Evolutionary conservation across 2,329 filamentous ascomycete species (phyloP).

Genomic region (Metarhizium humberi): DNA sequence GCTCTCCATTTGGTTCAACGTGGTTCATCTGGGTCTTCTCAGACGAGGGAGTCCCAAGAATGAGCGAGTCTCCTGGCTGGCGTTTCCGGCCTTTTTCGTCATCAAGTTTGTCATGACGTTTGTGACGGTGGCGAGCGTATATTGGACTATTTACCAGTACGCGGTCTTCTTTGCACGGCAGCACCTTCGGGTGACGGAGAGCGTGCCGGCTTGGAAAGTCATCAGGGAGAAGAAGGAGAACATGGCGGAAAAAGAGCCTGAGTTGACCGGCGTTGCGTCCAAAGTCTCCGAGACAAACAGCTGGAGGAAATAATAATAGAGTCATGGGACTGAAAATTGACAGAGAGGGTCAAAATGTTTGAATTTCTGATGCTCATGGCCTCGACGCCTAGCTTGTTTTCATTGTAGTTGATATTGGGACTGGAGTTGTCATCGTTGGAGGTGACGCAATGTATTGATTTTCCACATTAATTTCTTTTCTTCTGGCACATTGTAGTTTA

Average conservation of each 20-base stretch:
- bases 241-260: neutral
- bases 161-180: neutral
- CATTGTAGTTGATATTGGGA: too few relatives aligned
- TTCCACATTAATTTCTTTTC: too few relatives aligned
- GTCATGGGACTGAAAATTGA: too few relatives aligned
- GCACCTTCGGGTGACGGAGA: neutral
- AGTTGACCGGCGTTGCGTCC: too few relatives aligned
- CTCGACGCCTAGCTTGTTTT: too few relatives aligned
- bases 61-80: neutral
- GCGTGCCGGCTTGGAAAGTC: neutral
- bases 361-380: too few relatives aligned
- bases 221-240: neutral
- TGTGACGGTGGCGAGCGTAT: neutral
- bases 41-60: neutral
- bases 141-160: neutral
- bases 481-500: too few relatives aligned
- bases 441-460: too few relatives aligned
- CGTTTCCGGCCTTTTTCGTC: neutral
- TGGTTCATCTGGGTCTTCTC: neutral
- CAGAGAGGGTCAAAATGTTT: too few relatives aligned
- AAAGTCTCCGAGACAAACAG: too few relatives aligned
- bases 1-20: neutral
- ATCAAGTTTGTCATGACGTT: neutral
- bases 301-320: too few relatives aligned
- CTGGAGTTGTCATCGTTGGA: too few relatives aligned